phyloP scores from a whole-genome alignment of 805 yeast genomes.

The Hanseniaspora thailandica region DNA sequence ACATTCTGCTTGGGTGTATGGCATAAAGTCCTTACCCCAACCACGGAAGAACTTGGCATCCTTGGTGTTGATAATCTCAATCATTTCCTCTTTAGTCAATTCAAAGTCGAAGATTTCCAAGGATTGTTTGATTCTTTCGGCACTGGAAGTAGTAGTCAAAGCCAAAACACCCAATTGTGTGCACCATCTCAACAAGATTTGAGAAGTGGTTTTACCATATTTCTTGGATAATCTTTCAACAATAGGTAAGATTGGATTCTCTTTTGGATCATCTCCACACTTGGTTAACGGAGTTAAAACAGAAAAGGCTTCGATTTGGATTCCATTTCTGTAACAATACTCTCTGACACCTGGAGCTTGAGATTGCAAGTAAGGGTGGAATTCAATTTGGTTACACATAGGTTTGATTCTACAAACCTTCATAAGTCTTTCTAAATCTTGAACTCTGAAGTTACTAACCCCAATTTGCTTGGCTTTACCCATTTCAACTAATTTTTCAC shows the following conservation, averaged over 20 bases:
- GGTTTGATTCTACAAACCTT: conserved; percentile 38
- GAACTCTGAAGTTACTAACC: conserved; percentile 51
- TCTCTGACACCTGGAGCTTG: conserved; percentile 47
- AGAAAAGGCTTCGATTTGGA: conserved; percentile 49
- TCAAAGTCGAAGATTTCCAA: conserved; percentile 44
- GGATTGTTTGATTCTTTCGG: conserved; percentile 42
- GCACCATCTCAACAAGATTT: conserved; percentile 54
- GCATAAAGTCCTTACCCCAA: conserved; percentile 11
- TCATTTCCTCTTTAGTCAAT: conserved; percentile 38
- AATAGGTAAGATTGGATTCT: conserved; percentile 27
- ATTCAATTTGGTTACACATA: conserved; percentile 57
- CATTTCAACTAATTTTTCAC: conserved; percentile 40
- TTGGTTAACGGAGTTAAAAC: conserved; percentile 51
- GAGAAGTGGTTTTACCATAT: conserved; percentile 44
- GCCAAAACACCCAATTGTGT: conserved; percentile 53
- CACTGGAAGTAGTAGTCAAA: conserved; percentile 50
- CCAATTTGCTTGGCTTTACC: conserved; percentile 58
- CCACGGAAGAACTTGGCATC: conserved; percentile 20
- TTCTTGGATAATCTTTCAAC: conserved; percentile 37
- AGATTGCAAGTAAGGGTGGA: conserved; percentile 52
- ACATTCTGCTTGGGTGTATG: conserved; percentile 1
- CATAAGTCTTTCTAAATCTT: conserved; percentile 37
- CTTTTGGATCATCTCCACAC: conserved; percentile 32
- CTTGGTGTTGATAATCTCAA: conserved; percentile 32
- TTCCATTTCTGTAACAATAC: conserved; percentile 37